A percentile compares a stretch with the other conserved stretches of the same genome.
phyloP scores from a whole-genome alignment of 371 early-diverging fungal genomes.

The Vavraia culicis region DNA sequence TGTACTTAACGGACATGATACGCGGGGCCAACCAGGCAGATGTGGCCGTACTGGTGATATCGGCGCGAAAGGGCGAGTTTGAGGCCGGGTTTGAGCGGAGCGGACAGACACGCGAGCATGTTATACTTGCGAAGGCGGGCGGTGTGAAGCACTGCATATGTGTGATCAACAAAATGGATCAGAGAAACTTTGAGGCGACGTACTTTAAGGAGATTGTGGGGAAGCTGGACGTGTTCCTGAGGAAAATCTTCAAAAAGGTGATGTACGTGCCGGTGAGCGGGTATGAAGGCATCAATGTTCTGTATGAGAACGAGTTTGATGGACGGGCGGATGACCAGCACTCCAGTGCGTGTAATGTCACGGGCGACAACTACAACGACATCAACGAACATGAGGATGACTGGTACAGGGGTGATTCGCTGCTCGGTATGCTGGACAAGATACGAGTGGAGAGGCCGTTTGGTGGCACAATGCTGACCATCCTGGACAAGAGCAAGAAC shows the following conservation, averaged over 20 bases:
- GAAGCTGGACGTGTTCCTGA: conserved; percentile 20
- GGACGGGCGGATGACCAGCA: too few relatives aligned
- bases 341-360: too few relatives aligned
- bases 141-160: conserved; percentile 31
- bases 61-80: conserved; percentile 80
- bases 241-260: conserved; percentile 15
- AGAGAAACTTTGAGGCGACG: neutral
- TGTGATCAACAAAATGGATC: conserved; percentile 44
- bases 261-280: conserved; percentile 43
- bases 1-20: conserved; percentile 93
- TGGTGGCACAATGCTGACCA: too few relatives aligned
- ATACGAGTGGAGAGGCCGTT: conserved; percentile 14
- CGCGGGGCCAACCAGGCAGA: conserved; percentile 71
- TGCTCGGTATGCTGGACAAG: conserved; percentile 28
- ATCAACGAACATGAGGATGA: too few relatives aligned
- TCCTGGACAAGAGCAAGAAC: conserved; percentile 15
- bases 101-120: conserved; percentile 98
- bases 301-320: neutral
- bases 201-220: conserved; percentile 15
- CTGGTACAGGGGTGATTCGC: conserved; percentile 32
- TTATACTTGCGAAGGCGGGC: conserved; percentile 56
- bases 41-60: conserved; percentile 73
- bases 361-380: too few relatives aligned
- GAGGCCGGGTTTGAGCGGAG: conserved; percentile 86
- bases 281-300: conserved; percentile 26